Evolutionary conservation across 306 rosid species (phyloP), one percentile per base, ranked within the genome.

Genomic region (Calophaca sinica): DNA sequence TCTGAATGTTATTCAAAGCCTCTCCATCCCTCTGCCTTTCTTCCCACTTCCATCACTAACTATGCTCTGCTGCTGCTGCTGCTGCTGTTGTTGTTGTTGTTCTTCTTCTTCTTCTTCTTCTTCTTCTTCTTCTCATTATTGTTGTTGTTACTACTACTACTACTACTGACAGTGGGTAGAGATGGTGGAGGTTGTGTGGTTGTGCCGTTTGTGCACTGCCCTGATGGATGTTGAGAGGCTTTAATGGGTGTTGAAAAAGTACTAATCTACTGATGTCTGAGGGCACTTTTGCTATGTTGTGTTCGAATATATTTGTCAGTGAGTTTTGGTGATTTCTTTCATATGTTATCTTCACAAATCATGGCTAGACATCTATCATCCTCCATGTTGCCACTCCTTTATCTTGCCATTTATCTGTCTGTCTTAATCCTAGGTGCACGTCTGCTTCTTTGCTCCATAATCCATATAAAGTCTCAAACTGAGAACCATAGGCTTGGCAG

Each of bases 191-290:
- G 72, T 39, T 73, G 77, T 70, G 79, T 8, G 63, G 72, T 39
- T 73, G 77, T 70, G 79, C 12, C 32, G 2, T 14, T 8, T 35
- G 55, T 20, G 49, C n/a, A 46, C 66, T 35, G 5, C 48, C 12
- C 26, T 70, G 65, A 61, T 62, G 61, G 75, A 81, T 75, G 83
- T 73, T 66, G 77, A 76, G 76, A 80, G 87, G 77, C 73, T 72
- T 73, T 44, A 36, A 62, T 52, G 73, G 74, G 65, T 80, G 73
- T 62, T 67, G 70, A 35, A n/a, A 49, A 58, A 41, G 44, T 70
- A 46, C 74, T 7, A 48, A 28, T 13, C 35, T 29, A 11, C 44
- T 59, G 7, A 63, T 6, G 62, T 79, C 87, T 70, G 79, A 75
- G 84, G 84, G 87, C 79, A 11, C 11, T 10, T 36, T 9, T 45